phyloP scores from a whole-genome alignment of 768 basidiomycete species.

The Porphyrellus cyaneotinctus region DNA sequence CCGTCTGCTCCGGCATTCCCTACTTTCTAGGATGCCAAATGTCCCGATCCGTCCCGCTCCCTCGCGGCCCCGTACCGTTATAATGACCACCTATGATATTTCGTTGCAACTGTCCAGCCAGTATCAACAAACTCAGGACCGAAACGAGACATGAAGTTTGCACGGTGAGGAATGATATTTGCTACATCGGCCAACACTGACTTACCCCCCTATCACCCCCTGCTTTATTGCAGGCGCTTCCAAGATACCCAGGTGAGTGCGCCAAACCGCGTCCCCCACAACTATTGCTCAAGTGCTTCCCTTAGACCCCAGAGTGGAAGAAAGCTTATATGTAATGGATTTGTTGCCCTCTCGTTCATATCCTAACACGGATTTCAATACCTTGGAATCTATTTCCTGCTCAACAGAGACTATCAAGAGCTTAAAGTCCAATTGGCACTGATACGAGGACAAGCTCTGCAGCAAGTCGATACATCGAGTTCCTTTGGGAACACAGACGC shows the following conservation, averaged over 20 bases:
- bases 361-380: background rate
- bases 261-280: background rate
- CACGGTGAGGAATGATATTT: conserved; percentile 37
- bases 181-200: background rate
- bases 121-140: background rate
- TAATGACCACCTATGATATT: background rate
- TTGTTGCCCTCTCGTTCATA: background rate
- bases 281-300: conserved; percentile 1
- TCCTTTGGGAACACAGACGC: conserved; percentile 6
- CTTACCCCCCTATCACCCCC: background rate
- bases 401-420: conserved; percentile 60
- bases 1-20: background rate
- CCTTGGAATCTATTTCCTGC: background rate
- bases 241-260: conserved; percentile 59
- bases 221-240: conserved; percentile 48
- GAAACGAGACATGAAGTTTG: conserved; percentile 50
- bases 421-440: conserved; percentile 64
- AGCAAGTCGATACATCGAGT: conserved; percentile 20
- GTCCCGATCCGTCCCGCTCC: conserved; percentile 14
- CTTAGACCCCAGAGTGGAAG: conserved; percentile 61
- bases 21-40: conserved; percentile 5
- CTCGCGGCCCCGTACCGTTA: background rate
- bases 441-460: conserved; percentile 37
- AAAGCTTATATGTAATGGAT: conserved; percentile 31
- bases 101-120: background rate